Evolutionary conservation across 2,329 filamentous ascomycete species (phyloP), one percentile per base, ranked within the genome.

Genomic region (Cryphonectria japonica): DNA sequence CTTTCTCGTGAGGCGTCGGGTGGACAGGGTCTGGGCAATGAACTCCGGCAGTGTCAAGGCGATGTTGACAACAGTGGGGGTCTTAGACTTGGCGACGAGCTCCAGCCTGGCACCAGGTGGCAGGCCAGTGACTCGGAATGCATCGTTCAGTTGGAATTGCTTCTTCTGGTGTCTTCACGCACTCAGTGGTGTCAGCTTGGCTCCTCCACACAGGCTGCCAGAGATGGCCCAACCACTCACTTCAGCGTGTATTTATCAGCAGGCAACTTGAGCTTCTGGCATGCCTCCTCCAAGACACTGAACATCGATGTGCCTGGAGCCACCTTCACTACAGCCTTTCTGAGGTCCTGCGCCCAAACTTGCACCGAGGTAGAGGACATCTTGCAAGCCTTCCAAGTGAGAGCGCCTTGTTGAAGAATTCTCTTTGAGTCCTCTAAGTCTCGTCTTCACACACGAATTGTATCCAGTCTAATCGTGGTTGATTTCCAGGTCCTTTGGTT

Each of bases 61-160:
- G 59, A 99, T 92, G 57, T 92, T 94, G 69, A 99, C 92, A 64
- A 92, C 92, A 1, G 93, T 91, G 0, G 95, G 92, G 0, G 94
- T 96, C 70, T 93, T 93, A 62, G 95, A 96, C 71, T 92, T 91
- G 78, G 93, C 91, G 32, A 98, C 92, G 66, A 99, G 92, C 78
- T 98, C 95, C 71, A 99, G 89, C 79, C 97, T 97, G 71, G 96
- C 95, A 73, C 96, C 96, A 52, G 93, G 88, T 16, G 88, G 86
- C 7, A 99, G 90, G 67, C 67, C 67, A 6, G 94, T 92, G 39
- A 95, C 89, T 64, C 95, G 91, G 43, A 65, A 65, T 22, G 63
- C 63, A 7, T 65, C 63, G 60, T 69, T 64, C 3, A 69, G 50
- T 14, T 69, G 67, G 79, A 95, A 93, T 59, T 93, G 92, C 69